Conservation (phyloP, 768 basidiomycete species). For the Tremella fuciformis region DNA sequence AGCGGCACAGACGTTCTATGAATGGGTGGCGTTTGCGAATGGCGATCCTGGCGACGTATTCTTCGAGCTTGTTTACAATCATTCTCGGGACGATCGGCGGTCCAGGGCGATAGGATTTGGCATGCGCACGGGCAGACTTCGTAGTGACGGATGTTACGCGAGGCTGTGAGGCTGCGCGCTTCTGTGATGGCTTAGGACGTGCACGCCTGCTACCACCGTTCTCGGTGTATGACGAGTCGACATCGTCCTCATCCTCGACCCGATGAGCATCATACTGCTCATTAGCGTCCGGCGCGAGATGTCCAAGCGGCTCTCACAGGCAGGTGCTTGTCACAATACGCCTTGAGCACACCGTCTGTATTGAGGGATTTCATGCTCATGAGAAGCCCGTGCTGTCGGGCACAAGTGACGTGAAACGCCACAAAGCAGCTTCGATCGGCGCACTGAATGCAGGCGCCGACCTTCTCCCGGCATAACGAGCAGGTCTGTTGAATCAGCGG, state of each 20-base stretch:
- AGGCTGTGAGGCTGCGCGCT: constrained; percentile 9
- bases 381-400: constrained; percentile 75
- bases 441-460: constrained; percentile 95
- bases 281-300: background rate
- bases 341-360: constrained; percentile 58
- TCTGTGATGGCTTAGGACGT: constrained; percentile 21
- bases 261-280: constrained; percentile 2
- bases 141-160: constrained; percentile 52
- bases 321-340: constrained; percentile 86
- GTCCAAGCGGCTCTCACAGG: constrained; percentile 60
- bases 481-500: constrained; percentile 57
- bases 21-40: constrained; percentile 76
- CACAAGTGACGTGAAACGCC: constrained; percentile 94
- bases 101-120: constrained; percentile 85
- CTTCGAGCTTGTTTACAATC: constrained; percentile 72
- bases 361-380: constrained; percentile 52
- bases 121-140: constrained; percentile 84
- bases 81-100: constrained; percentile 86
- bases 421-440: constrained; percentile 82
- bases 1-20: constrained; percentile 72
- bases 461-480: constrained; percentile 60
- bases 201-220: constrained; percentile 52
- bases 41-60: constrained; percentile 68
- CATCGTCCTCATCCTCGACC: constrained; percentile 1
- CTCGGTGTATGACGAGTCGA: constrained; percentile 39